Conservation (phyloP, 345 rosid genomes). For the Gossypium rotundifolium region DNA sequence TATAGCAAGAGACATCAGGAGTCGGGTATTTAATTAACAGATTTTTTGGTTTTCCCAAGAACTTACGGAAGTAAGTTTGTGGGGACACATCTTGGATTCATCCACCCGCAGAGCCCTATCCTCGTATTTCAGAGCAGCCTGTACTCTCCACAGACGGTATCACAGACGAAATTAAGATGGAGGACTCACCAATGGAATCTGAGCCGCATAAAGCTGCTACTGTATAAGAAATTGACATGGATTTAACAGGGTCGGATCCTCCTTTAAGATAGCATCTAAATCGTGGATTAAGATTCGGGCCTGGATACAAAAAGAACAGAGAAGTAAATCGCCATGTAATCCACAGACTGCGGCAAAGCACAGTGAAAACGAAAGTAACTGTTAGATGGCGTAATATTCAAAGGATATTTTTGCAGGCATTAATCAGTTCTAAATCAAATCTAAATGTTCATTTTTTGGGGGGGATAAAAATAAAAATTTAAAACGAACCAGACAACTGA, state of each 20-base stretch:
- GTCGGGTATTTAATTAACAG: not conserved
- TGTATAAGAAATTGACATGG: not conserved
- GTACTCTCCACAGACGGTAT: not conserved
- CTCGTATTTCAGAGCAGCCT: slow-evolving; percentile 16
- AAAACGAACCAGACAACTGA: too few relatives aligned
- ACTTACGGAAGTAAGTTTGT: slow-evolving; percentile 35
- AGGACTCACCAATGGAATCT: slow-evolving; percentile 3
- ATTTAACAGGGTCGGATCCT: not conserved
- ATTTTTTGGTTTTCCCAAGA: slow-evolving; percentile 16
- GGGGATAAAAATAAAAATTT: too few relatives aligned
- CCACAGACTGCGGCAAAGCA: too few relatives aligned
- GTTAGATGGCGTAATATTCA: too few relatives aligned
- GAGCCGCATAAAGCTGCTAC: slow-evolving; percentile 1
- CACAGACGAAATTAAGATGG: slow-evolving; percentile 16
- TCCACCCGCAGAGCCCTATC: slow-evolving; percentile 17
- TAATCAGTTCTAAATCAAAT: too few relatives aligned
- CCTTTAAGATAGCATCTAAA: not conserved
- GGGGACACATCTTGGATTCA: slow-evolving; percentile 42
- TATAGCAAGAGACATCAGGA: not conserved
- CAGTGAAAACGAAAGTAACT: too few relatives aligned
- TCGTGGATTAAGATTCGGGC: not conserved
- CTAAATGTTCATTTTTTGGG: too few relatives aligned
- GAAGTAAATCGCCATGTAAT: not conserved
- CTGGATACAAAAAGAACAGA: not conserved
- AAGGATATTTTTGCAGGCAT: too few relatives aligned